Conservation (phyloP, 768 basidiomycete species). For the Pulveroboletus frians region DNA sequence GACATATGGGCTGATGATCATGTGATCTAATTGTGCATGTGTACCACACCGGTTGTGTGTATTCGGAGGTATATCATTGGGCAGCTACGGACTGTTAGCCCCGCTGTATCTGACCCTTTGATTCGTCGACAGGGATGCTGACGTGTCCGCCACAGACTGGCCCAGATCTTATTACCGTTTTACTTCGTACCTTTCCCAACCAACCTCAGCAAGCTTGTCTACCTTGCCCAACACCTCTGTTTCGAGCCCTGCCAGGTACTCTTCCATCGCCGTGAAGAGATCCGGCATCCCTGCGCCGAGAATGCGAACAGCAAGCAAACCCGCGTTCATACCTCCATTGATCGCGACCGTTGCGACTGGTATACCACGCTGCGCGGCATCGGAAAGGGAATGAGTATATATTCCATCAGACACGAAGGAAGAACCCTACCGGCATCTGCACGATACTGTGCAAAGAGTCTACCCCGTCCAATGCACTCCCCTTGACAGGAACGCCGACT, state of each 20-base stretch:
- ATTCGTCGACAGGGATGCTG: no score
- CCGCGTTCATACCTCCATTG: conserved; percentile 92
- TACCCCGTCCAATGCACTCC: conserved; percentile 88
- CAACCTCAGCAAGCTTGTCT: conserved; percentile 65
- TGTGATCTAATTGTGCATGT: no score
- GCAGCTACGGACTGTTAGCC: no score
- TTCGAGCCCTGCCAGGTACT: conserved; percentile 65
- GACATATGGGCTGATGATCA: no score
- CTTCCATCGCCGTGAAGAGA: conserved; percentile 62
- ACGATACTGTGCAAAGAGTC: conserved; percentile 98
- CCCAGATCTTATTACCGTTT: conserved; percentile 29
- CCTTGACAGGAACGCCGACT: conserved; percentile 95
- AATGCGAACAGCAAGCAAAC: conserved; percentile 87
- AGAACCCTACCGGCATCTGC: conserved; percentile 85
- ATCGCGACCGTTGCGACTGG: conserved; percentile 98
- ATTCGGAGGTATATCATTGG: no score
- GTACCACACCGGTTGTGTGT: no score
- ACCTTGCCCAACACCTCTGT: conserved; percentile 77
- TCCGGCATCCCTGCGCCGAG: conserved; percentile 68
- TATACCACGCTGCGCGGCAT: conserved; percentile 68
- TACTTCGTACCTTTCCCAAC: conserved; percentile 81
- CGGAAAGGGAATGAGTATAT: not conserved
- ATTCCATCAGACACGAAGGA: not conserved
- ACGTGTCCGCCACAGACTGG: not conserved
- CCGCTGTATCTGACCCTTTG: no score